Percentiles rank a stretch among this genome's conserved stretches.
These are phyloP conservation scores for Cetradonia linearis DNA, from an alignment of 495 filamentous ascomycete genomes.

Conservation along the genomic window DNA sequence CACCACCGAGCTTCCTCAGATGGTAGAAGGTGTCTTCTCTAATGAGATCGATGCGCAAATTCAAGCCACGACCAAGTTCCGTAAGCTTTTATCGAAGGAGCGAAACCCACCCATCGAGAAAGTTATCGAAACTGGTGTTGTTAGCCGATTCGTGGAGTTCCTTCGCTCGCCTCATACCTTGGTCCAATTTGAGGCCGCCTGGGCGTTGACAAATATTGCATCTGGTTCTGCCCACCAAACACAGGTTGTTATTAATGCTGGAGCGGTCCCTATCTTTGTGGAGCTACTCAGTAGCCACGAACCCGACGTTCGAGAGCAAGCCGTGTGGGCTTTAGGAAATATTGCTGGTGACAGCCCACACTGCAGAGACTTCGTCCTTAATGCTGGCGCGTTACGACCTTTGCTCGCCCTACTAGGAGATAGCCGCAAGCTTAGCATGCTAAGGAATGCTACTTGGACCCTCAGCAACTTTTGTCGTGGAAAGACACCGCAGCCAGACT, in stretches of 20 bases:
- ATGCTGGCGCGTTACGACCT: constrained; percentile 39
- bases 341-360: constrained; percentile 97
- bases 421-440: constrained; percentile 98
- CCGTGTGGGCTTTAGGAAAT: constrained; percentile 97
- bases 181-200: constrained; percentile 98
- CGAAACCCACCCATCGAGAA: constrained; percentile 98
- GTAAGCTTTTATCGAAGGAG: constrained; percentile 96
- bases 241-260: constrained; percentile 96
- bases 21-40: constrained; percentile 97
- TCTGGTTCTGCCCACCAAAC: constrained; percentile 95
- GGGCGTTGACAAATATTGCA: constrained; percentile 99
- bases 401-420: constrained; percentile 36
- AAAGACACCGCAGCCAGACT: constrained; percentile 98
- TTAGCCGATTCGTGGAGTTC: constrained; percentile 95
- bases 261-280: constrained; percentile 97
- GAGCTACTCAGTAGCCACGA: constrained; percentile 91
- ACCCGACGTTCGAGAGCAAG: constrained; percentile 96
- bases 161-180: constrained; percentile 96
- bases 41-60: constrained; percentile 98
- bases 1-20: constrained; percentile 93
- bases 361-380: constrained; percentile 91
- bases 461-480: constrained; percentile 99
- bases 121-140: constrained; percentile 98
- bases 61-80: constrained; percentile 97
- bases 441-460: constrained; percentile 98